These are phyloP conservation scores for Hyaloperonospora brassicae DNA, from an alignment of 352 stramenopile genomes.

Conservation along the genomic window DNA sequence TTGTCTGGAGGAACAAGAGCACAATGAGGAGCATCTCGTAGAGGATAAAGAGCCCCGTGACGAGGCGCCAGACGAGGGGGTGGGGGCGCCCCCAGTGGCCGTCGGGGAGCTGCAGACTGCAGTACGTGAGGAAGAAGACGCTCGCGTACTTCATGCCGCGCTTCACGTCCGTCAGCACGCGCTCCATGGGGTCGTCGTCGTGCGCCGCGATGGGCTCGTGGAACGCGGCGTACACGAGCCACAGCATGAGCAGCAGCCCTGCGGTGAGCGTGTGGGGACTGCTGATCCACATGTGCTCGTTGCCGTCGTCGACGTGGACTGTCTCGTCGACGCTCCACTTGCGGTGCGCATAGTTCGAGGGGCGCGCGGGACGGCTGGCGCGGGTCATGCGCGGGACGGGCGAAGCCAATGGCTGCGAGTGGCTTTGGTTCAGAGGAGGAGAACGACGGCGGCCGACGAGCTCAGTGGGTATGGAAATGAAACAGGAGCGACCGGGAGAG, in stretches of 20 bases:
- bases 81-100: conserved; percentile 85
- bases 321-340: conserved; percentile 83
- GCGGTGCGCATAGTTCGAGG: conserved; percentile 70
- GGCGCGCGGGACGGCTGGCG: no score
- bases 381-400: no score
- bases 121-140: conserved; percentile 85
- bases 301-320: conserved; percentile 63
- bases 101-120: conserved; percentile 76
- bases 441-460: no score
- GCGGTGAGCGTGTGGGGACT: conserved; percentile 79
- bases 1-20: conserved; percentile 73
- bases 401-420: no score
- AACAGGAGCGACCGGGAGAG: no score
- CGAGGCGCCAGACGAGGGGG: conserved; percentile 85
- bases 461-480: no score
- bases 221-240: conserved; percentile 83
- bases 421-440: no score
- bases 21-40: conserved; percentile 89
- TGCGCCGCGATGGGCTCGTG: conserved; percentile 37
- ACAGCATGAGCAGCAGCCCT: conserved; percentile 70
- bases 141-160: conserved; percentile 71
- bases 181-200: conserved; percentile 32
- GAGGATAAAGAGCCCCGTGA: conserved; percentile 87
- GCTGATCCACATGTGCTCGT: conserved; percentile 71
- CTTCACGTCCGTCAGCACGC: conserved; percentile 48